Percentiles rank a stretch among this genome's conserved stretches.
Evolutionary conservation across 2,329 filamentous ascomycete genomes (phyloP).

Genomic region (Fusarium palustre): DNA sequence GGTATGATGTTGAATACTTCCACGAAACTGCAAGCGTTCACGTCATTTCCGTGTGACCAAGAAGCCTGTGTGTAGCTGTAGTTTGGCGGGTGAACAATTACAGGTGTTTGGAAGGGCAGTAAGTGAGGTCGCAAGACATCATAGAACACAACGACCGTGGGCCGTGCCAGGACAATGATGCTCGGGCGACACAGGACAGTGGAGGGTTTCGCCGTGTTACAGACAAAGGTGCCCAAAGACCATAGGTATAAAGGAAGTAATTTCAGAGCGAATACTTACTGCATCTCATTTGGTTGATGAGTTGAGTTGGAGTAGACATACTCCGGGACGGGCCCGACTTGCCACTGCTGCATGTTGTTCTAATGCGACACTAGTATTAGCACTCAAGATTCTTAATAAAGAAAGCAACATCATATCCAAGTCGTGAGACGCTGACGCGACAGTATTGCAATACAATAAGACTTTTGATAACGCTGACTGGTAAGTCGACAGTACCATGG

Average conservation of each 20-base stretch:
- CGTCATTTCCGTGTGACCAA: slow-evolving; percentile 23
- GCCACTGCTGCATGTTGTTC: slow-evolving; percentile 72
- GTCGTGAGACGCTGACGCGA: slow-evolving; percentile 24
- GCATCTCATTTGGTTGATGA: slow-evolving; percentile 67
- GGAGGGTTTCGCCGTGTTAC: slow-evolving; percentile 36
- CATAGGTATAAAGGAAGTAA: slow-evolving; percentile 46
- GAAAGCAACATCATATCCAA: slow-evolving; percentile 25
- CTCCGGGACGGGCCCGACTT: slow-evolving; percentile 70
- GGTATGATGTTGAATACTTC: slow-evolving; percentile 33
- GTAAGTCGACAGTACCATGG: slow-evolving; percentile 35
- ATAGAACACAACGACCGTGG: background rate
- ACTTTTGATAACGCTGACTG: slow-evolving; percentile 35
- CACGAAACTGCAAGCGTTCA: slow-evolving; percentile 12
- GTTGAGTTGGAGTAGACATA: slow-evolving; percentile 68
- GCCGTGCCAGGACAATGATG: slow-evolving; percentile 15
- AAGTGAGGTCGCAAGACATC: slow-evolving; percentile 7
- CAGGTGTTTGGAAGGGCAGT: slow-evolving; percentile 27
- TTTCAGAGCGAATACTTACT: slow-evolving; percentile 67
- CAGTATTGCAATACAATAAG: slow-evolving; percentile 23
- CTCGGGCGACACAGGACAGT: slow-evolving; percentile 35
- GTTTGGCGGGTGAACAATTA: slow-evolving; percentile 36
- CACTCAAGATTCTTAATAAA: slow-evolving; percentile 5
- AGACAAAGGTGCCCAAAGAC: slow-evolving; percentile 16
- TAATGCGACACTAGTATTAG: slow-evolving; percentile 49
- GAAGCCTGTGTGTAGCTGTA: slow-evolving; percentile 24